Base-by-base conservation (phyloP, 2,329 filamentous ascomycete species). In the Septoria linicola region DNA sequence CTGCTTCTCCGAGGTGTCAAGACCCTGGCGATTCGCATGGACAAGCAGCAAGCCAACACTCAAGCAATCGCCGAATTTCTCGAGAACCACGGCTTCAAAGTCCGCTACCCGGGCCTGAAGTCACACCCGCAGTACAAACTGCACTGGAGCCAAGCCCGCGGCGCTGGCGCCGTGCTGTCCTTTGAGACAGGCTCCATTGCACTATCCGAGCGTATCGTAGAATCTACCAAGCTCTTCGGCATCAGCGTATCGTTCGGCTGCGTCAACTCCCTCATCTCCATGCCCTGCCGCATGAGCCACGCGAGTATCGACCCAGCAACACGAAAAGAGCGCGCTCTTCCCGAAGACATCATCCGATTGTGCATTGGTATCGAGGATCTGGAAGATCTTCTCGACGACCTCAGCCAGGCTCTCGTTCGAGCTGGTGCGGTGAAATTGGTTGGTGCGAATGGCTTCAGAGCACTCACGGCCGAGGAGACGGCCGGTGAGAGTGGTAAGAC, bases 251-350 rank as follows among this genome's bases (percentile, higher is more conserved):
- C 89, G 66, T 99, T 99, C 68, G 93, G 93, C 41, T 97, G 93
- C 69, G 93, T 99, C 60, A 99, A 99, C 76, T 95, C 89, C 68
- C 76, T 99, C 70, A 99, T 99, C 72, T 96, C 91, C 75, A 96
- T 99, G 92, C 92, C 93, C 7, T 99, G 93, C 74, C 90, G 92
- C 66, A 99, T 99, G 95, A 97, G 92, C 73, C 93, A 99, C 72
- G 93, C 93, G 32, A 96, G 89, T 68, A 99, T 99, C 66, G 93
- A 97, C 68, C 88, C 90, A 53, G 95, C 96, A 76, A 97, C 91
- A 45, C 80, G 93, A 61, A 79, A 83, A 63, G 90, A 95, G 73
- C 81, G 91, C 58, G 85, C 92, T 59, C 87, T 99, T 84, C 93
- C 93, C 8, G 93, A 99, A 73, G 93, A 99, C 69, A 87, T 99